phyloP scores from a whole-genome alignment of 306 rosid species.

The Acacia confusa region DNA sequence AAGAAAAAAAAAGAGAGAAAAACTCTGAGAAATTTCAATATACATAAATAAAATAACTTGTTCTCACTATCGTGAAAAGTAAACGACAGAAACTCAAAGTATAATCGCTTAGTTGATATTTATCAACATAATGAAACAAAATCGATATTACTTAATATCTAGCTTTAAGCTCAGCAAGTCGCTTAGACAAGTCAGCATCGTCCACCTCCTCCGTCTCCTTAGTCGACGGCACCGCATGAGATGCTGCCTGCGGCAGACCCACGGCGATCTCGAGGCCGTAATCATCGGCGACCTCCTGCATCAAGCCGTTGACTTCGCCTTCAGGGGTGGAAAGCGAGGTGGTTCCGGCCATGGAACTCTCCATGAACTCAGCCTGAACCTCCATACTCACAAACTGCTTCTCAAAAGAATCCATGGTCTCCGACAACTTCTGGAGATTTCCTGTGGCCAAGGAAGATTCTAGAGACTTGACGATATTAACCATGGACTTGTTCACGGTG shows the following conservation, averaged over 20 bases:
- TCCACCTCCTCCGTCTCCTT: slow-evolving; percentile 69
- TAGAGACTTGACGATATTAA: slow-evolving; percentile 58
- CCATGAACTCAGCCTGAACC: slow-evolving; percentile 82
- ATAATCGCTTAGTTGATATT: not conserved
- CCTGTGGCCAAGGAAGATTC: slow-evolving; percentile 61
- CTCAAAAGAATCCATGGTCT: slow-evolving; percentile 74
- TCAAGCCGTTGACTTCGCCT: slow-evolving; percentile 64
- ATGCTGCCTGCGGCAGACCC: slow-evolving; percentile 68
- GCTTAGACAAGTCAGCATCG: slow-evolving; percentile 57
- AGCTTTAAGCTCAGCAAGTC: slow-evolving; percentile 76
- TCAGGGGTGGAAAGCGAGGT: slow-evolving; percentile 75
- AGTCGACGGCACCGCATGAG: slow-evolving; percentile 58
- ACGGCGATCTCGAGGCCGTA: slow-evolving; percentile 70
- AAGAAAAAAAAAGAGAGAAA: no score
- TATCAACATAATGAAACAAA: not conserved
- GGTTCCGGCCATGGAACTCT: slow-evolving; percentile 74
- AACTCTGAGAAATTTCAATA: no score
- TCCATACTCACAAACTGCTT: slow-evolving; percentile 79
- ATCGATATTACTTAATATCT: slow-evolving; percentile 1
- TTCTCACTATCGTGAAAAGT: no score
- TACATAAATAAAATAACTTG: no score
- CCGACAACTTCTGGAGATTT: slow-evolving; percentile 75
- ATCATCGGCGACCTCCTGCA: slow-evolving; percentile 65
- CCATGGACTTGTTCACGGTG: slow-evolving; percentile 72
- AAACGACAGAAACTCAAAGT: no score